Evolutionary conservation across 805 yeast species (phyloP).

Genomic region (Torulaspora gathmanii): DNA sequence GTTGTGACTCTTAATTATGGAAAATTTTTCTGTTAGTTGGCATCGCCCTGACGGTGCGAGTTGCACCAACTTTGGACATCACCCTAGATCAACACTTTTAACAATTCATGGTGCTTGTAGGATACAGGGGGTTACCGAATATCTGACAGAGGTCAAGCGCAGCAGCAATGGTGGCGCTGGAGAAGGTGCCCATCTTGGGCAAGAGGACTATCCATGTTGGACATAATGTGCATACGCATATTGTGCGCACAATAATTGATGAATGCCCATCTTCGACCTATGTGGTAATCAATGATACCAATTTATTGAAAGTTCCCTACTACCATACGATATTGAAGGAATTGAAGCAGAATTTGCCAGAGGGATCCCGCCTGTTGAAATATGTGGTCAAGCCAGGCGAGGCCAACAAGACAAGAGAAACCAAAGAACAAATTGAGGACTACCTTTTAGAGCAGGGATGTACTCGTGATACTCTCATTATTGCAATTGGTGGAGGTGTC

Average conservation of each 20-base stretch:
- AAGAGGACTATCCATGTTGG: conserved; percentile 86
- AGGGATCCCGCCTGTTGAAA: conserved; percentile 58
- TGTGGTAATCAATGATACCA: conserved; percentile 82
- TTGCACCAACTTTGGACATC: conserved; percentile 2
- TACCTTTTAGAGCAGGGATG: conserved; percentile 77
- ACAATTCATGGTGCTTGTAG: background rate
- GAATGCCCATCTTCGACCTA: conserved; percentile 80
- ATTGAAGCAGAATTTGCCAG: conserved; percentile 44
- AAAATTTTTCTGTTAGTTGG: conserved; percentile 3
- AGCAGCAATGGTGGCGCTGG: conserved; percentile 22
- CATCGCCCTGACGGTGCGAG: conserved; percentile 7
- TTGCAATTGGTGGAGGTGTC: conserved; percentile 97
- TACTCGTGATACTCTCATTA: conserved; percentile 89
- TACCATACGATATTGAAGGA: conserved; percentile 44
- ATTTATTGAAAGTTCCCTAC: conserved; percentile 64
- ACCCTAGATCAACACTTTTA: background rate
- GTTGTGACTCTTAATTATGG: conserved; percentile 4
- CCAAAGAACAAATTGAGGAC: conserved; percentile 92
- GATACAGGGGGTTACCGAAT: background rate
- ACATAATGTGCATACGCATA: conserved; percentile 67
- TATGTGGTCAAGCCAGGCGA: conserved; percentile 91
- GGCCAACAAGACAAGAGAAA: conserved; percentile 76
- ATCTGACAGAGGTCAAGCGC: background rate
- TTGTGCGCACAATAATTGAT: conserved; percentile 60
- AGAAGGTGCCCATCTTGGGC: conserved; percentile 74